Conservation (phyloP, 305 asterid species). For the Fraxinus velutina region DNA sequence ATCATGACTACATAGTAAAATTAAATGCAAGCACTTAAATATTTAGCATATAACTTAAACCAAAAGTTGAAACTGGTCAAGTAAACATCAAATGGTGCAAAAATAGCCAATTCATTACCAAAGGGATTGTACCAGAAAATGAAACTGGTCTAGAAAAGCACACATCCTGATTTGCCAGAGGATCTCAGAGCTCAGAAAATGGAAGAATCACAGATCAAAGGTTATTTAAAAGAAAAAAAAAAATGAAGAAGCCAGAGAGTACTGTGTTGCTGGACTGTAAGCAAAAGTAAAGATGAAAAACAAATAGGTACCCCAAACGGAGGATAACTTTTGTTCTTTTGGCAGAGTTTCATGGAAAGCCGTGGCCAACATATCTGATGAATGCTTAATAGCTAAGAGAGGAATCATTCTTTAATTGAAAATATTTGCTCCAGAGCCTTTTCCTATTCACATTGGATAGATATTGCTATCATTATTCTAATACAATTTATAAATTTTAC, state of each 20-base stretch:
- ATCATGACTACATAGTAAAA: background rate
- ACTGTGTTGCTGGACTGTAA: background rate
- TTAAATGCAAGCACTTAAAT: background rate
- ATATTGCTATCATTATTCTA: background rate
- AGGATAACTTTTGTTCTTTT: background rate
- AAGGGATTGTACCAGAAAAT: background rate
- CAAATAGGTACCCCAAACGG: background rate
- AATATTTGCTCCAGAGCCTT: background rate
- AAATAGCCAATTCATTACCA: background rate
- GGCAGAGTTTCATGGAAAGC: background rate
- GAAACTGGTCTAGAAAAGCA: background rate
- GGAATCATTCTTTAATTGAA: background rate
- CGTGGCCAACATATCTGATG: background rate
- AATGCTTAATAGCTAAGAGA: conserved; percentile 1
- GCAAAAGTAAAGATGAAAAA: background rate
- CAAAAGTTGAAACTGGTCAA: background rate
- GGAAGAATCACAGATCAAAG: background rate
- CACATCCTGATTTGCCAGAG: conserved; percentile 1
- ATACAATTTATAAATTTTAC: background rate
- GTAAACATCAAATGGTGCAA: background rate
- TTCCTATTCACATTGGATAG: background rate
- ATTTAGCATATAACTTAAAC: background rate
- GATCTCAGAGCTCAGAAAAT: background rate
- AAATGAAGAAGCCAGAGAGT: background rate
- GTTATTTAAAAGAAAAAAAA: background rate